Percentiles rank a stretch among this genome's conserved stretches.
phyloP scores from a whole-genome alignment of 257 asterid species.

The Capsicum baccatum region DNA sequence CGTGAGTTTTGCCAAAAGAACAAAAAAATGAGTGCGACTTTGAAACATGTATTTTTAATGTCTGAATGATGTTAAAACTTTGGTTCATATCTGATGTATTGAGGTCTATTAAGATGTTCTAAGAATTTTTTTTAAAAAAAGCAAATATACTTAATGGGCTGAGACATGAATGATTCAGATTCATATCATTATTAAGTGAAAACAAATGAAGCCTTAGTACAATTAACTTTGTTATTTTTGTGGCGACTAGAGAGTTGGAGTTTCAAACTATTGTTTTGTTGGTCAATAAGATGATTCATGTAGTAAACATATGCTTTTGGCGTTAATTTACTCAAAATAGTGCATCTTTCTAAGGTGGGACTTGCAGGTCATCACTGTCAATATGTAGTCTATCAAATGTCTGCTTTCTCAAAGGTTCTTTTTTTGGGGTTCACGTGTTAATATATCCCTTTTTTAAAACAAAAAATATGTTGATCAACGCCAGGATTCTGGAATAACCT shows the following conservation, averaged over 20 bases:
- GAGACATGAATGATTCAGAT: background rate
- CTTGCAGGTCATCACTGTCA: background rate
- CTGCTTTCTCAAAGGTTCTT: background rate
- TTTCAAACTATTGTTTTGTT: conserved; percentile 12
- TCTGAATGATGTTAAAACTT: background rate
- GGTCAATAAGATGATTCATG: background rate
- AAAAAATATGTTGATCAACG: background rate
- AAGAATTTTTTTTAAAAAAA: background rate
- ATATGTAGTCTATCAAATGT: background rate
- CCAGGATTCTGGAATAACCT: conserved; percentile 1
- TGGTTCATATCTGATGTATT: background rate
- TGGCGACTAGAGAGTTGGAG: background rate
- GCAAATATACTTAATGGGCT: background rate
- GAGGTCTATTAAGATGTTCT: background rate
- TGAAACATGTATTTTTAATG: background rate
- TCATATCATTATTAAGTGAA: background rate
- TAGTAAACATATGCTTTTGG: background rate
- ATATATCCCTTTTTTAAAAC: background rate
- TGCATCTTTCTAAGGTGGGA: conserved; percentile 6
- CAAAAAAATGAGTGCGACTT: background rate
- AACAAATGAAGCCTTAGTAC: background rate
- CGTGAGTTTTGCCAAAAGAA: background rate
- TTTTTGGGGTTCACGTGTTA: background rate
- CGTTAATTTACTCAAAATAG: background rate
- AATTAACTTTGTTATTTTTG: conserved; percentile 1